These are phyloP conservation scores for Meira miltonrushii DNA, from an alignment of 1,284 basidiomycete genomes.

Conservation along the genomic window DNA sequence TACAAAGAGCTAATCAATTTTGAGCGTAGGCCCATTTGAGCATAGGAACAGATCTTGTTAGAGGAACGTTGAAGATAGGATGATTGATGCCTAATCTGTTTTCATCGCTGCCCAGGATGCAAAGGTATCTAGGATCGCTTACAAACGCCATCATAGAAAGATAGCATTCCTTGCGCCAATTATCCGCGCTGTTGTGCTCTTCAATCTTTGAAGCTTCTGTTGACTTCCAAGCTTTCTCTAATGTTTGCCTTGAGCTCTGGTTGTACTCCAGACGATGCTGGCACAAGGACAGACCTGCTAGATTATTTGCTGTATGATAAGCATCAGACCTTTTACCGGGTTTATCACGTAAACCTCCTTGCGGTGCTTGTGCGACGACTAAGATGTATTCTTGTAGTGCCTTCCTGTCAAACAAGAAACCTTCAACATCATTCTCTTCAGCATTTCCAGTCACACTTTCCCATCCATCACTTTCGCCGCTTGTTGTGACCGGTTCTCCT, in stretches of 20 bases:
- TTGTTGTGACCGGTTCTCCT: neutral
- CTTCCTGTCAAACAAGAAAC: slow-evolving; percentile 49
- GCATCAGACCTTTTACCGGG: slow-evolving; percentile 70
- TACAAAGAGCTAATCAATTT: neutral
- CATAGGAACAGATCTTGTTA: slow-evolving; percentile 29
- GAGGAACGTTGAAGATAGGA: slow-evolving; percentile 41
- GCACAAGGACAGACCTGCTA: slow-evolving; percentile 39
- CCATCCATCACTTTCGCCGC: slow-evolving; percentile 8
- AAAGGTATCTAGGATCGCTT: slow-evolving; percentile 17
- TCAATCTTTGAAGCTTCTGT: neutral
- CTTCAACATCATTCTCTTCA: slow-evolving; percentile 21
- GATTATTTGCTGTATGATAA: slow-evolving; percentile 53
- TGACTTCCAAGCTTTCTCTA: neutral
- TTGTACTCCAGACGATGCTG: slow-evolving; percentile 29
- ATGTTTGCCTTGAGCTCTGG: slow-evolving; percentile 9
- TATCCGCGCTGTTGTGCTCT: neutral
- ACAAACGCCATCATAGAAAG: slow-evolving; percentile 28
- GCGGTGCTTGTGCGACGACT: slow-evolving; percentile 70
- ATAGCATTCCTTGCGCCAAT: slow-evolving; percentile 27
- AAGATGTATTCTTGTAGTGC: slow-evolving; percentile 85
- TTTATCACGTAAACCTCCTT: slow-evolving; percentile 85
- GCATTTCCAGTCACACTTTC: slow-evolving; percentile 8
- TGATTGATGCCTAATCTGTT: slow-evolving; percentile 23
- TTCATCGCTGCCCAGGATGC: slow-evolving; percentile 18
- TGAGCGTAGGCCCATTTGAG: slow-evolving; percentile 41